These are phyloP conservation scores for Tinospora cordifolia DNA, from an alignment of 164 flowering plant species.

Conservation along the genomic window DNA sequence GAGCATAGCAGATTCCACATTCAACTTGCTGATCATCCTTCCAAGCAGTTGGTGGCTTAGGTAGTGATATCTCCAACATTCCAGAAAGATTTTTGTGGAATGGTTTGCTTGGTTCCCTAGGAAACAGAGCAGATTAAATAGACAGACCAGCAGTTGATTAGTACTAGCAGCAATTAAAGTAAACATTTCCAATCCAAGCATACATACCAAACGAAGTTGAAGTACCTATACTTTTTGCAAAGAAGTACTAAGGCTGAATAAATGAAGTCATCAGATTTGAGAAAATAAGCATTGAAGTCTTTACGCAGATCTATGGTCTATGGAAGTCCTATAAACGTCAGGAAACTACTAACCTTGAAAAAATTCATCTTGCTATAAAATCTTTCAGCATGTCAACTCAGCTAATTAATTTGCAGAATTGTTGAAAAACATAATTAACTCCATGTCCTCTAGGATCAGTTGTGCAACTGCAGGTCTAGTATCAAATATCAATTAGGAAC, in stretches of 20 bases:
- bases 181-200: not conserved
- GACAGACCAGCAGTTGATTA: not conserved
- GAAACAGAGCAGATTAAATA: conserved; percentile 2
- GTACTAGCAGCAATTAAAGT: not conserved
- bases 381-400: not conserved
- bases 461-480: too few relatives aligned
- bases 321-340: not conserved
- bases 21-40: conserved; percentile 45
- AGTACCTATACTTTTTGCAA: too few relatives aligned
- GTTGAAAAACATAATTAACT: too few relatives aligned
- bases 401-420: too few relatives aligned
- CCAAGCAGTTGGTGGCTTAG: conserved; percentile 33
- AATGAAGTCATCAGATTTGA: not conserved
- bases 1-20: conserved; percentile 91
- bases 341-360: not conserved
- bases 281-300: not conserved
- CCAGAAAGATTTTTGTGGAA: conserved; percentile 48
- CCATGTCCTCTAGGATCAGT: too few relatives aligned
- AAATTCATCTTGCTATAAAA: not conserved
- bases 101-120: conserved; percentile 47
- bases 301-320: not conserved
- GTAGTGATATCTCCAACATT: conserved; percentile 45
- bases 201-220: too few relatives aligned
- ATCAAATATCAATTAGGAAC: too few relatives aligned
- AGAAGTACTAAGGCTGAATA: not conserved